phyloP scores from a whole-genome alignment of 805 yeast species.

The Lipomyces lipofer region DNA sequence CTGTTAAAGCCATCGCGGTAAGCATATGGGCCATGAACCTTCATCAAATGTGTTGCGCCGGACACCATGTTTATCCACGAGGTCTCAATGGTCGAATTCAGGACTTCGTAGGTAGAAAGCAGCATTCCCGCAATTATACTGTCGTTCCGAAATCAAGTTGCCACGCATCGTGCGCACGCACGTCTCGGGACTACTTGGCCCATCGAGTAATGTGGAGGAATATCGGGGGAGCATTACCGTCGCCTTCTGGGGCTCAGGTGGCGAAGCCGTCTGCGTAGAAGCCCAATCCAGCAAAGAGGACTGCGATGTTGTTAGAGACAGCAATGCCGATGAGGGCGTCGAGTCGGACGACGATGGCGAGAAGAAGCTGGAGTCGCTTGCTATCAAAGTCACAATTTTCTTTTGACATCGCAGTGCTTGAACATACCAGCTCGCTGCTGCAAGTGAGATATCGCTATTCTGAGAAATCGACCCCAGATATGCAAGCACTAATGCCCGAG shows the following conservation, averaged over 20 bases:
- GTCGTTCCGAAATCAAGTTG: slow-evolving; percentile 17
- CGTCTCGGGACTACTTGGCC: not conserved
- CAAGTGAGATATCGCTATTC: not conserved
- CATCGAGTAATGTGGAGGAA: not conserved
- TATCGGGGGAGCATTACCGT: not conserved
- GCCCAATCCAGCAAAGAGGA: not conserved
- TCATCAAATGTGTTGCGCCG: slow-evolving; percentile 5
- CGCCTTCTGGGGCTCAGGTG: not conserved
- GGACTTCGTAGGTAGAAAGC: slow-evolving; percentile 16
- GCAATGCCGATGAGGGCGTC: not conserved
- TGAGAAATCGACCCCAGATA: not conserved
- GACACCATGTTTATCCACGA: not conserved
- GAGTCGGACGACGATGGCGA: not conserved
- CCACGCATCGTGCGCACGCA: slow-evolving; percentile 10
- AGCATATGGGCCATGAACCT: slow-evolving; percentile 2
- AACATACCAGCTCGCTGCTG: slow-evolving; percentile 1
- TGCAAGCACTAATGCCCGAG: slow-evolving; percentile 6
- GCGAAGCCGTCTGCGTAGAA: not conserved
- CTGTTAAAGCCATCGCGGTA: slow-evolving; percentile 2
- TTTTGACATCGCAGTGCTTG: slow-evolving; percentile 10
- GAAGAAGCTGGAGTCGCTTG: slow-evolving; percentile 1
- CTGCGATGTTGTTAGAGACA: not conserved
- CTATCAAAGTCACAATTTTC: no score
- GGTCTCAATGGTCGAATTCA: slow-evolving; percentile 3
- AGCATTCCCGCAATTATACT: slow-evolving; percentile 15